phyloP scores from a whole-genome alignment of 2,329 filamentous ascomycete genomes.

The Hansfordia pulvinata region DNA sequence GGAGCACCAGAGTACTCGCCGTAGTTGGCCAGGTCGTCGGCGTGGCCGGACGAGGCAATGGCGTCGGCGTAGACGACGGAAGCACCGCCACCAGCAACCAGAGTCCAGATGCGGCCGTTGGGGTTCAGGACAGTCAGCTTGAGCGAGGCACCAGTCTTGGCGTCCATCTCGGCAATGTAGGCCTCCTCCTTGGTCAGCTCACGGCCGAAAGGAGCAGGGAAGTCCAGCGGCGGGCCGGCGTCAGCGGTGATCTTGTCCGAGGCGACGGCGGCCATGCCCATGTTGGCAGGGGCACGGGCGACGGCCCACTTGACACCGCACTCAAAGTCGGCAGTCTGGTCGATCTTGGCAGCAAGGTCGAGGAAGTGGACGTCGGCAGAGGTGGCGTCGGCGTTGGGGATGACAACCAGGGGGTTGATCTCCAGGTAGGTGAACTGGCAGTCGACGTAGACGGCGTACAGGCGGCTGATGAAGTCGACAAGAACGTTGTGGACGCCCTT shows the following conservation, averaged over 20 bases:
- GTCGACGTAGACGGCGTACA: conserved; percentile 98
- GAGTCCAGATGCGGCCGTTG: conserved; percentile 88
- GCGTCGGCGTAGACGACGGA: conserved; percentile 98
- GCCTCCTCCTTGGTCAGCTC: conserved; percentile 98
- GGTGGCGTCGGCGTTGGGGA: conserved; percentile 84
- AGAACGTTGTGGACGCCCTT: conserved; percentile 94
- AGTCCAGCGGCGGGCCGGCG: conserved; percentile 95
- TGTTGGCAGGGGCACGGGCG: conserved; percentile 76
- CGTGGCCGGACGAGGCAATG: conserved; percentile 91
- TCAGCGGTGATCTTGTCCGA: conserved; percentile 77
- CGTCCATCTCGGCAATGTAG: conserved; percentile 96
- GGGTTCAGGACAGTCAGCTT: conserved; percentile 95
- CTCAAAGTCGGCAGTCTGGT: conserved; percentile 98
- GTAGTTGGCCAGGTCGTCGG: conserved; percentile 96
- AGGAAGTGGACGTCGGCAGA: conserved; percentile 96
- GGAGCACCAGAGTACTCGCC: conserved; percentile 99
- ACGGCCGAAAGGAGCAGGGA: conserved; percentile 96
- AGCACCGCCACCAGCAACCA: conserved; percentile 97
- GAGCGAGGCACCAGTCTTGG: conserved; percentile 97
- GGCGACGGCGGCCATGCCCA: conserved; percentile 62
- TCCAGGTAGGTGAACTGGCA: conserved; percentile 99
- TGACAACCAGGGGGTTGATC: conserved; percentile 97
- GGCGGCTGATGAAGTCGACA: conserved; percentile 95
- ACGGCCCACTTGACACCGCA: conserved; percentile 98
- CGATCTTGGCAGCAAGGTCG: conserved; percentile 94